Evolutionary conservation across 768 basidiomycete species (phyloP).

Genomic region (Heimioporus sp.): DNA sequence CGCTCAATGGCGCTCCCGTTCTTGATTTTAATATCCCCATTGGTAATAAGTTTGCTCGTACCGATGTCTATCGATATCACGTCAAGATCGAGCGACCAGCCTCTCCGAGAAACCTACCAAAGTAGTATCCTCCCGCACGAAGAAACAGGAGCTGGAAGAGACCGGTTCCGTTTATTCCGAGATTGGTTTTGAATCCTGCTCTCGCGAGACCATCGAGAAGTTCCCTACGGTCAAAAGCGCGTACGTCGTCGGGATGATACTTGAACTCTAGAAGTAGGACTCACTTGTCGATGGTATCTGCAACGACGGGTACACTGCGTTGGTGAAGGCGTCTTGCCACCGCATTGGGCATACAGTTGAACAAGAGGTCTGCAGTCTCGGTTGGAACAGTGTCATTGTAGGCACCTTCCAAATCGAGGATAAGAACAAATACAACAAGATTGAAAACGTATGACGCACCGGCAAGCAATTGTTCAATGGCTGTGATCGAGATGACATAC

Average conservation of each 20-base stretch:
- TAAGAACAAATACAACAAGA: no score
- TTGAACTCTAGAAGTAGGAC: not conserved
- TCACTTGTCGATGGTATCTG: conserved; percentile 28
- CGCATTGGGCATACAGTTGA: conserved; percentile 13
- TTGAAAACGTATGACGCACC: conserved; percentile 3
- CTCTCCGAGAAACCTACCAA: conserved; percentile 24
- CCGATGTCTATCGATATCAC: conserved; percentile 30
- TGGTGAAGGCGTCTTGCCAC: conserved; percentile 18
- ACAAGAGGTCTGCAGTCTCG: conserved; percentile 21
- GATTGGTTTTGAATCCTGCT: conserved; percentile 38
- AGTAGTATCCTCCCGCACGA: conserved; percentile 40
- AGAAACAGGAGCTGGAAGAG: conserved; percentile 24
- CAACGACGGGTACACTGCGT: conserved; percentile 11
- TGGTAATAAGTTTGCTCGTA: conserved; percentile 41
- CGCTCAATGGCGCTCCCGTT: conserved; percentile 34
- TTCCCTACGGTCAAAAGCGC: conserved; percentile 22
- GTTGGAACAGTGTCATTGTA: conserved; percentile 22
- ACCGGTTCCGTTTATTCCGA: conserved; percentile 35
- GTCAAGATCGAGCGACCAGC: not conserved
- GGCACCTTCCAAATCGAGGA: conserved; percentile 1
- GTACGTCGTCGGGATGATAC: not conserved
- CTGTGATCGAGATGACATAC: conserved; percentile 14
- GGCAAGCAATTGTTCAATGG: conserved; percentile 4
- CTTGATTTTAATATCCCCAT: conserved; percentile 53
- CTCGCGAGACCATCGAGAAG: conserved; percentile 36